Evolutionary conservation across 1,284 basidiomycete species (phyloP).

Genomic region (Austroboletus rostrupii): DNA sequence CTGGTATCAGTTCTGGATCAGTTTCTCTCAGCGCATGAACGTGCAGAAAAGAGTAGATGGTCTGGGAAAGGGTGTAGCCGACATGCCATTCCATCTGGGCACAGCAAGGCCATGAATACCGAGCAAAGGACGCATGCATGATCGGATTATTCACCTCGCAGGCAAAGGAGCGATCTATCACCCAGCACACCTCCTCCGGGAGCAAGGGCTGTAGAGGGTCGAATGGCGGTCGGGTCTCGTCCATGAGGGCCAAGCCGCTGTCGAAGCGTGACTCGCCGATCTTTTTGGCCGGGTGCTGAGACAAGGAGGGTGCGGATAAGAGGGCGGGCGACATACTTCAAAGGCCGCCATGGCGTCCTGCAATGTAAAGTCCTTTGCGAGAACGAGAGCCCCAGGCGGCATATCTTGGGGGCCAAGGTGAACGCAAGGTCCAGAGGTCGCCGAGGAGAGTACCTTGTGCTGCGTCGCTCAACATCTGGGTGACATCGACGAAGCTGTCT

Average conservation of each 20-base stretch:
- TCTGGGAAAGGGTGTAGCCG: slow-evolving; percentile 82
- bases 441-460: slow-evolving; percentile 41
- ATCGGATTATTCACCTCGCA: slow-evolving; percentile 63
- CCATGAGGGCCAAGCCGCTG: slow-evolving; percentile 63
- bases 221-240: slow-evolving; percentile 49
- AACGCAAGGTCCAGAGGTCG: slow-evolving; percentile 10
- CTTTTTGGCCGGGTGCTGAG: slow-evolving; percentile 36
- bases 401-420: slow-evolving; percentile 47
- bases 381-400: slow-evolving; percentile 59
- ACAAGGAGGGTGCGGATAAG: slow-evolving; percentile 4
- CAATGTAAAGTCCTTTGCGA: slow-evolving; percentile 67
- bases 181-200: slow-evolving; percentile 80
- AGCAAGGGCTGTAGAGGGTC: slow-evolving; percentile 62
- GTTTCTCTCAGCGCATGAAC: slow-evolving; percentile 66
- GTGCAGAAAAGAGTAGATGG: slow-evolving; percentile 79
- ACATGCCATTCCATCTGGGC: slow-evolving; percentile 82
- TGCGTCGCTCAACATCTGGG: slow-evolving; percentile 52
- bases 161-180: slow-evolving; percentile 76
- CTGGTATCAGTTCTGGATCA: slow-evolving; percentile 51
- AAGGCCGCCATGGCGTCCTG: slow-evolving; percentile 89
- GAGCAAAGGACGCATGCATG: slow-evolving; percentile 7
- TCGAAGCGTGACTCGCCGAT: slow-evolving; percentile 90
- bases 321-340: slow-evolving; percentile 48
- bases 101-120: slow-evolving; percentile 21
- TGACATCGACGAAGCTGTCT: slow-evolving; percentile 58